Conservation (phyloP, 306 rosid species). For the Begonia fuchsioides region DNA sequence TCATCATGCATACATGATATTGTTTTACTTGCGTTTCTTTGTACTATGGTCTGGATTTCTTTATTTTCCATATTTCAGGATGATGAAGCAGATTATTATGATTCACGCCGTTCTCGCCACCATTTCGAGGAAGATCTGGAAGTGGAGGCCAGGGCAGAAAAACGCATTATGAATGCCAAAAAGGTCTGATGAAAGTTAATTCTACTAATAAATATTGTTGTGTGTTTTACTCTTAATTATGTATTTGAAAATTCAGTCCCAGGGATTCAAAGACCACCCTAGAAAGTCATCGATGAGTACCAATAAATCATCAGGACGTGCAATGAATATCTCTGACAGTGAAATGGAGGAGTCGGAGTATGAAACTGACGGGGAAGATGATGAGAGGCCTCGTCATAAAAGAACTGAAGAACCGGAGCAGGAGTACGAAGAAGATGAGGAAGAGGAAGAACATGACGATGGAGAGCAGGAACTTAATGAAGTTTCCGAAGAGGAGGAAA, state of each 20-base stretch:
- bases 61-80: constrained; percentile 33
- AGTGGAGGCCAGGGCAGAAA: constrained; percentile 81
- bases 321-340: constrained; percentile 55
- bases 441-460: constrained; percentile 45
- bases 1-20: no score
- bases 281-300: constrained; percentile 56
- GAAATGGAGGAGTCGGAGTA: constrained; percentile 93
- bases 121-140: constrained; percentile 72
- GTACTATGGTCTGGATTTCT: constrained; percentile 4
- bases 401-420: constrained; percentile 63
- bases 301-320: constrained; percentile 54
- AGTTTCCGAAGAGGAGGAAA: constrained; percentile 50
- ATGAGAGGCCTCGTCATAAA: constrained; percentile 48
- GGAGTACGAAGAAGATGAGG: constrained; percentile 74
- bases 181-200: constrained; percentile 32
- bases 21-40: background rate
- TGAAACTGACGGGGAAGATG: constrained; percentile 88
- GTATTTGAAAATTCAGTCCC: constrained; percentile 25
- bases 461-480: constrained; percentile 50
- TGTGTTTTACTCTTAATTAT: background rate
- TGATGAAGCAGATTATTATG: constrained; percentile 69
- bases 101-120: constrained; percentile 49
- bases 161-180: constrained; percentile 82
- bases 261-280: constrained; percentile 54
- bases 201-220: background rate